Base-by-base conservation (phyloP, 2,329 filamentous ascomycete genomes). In the Tothia fuscella region DNA sequence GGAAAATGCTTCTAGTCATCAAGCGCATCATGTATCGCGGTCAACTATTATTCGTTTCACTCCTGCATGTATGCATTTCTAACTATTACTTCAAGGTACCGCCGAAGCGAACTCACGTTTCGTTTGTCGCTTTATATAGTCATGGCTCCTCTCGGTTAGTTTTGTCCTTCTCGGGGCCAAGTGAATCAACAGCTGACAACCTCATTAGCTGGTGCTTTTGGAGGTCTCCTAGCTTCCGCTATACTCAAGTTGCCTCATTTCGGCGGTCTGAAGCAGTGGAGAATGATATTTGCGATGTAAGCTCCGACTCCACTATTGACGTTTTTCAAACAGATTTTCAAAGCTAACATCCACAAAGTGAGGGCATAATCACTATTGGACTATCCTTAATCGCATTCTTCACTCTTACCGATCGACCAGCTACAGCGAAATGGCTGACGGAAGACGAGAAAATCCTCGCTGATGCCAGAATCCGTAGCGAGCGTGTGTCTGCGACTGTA, bases 141-240 rank as follows among this genome's bases (percentile, higher is more conserved):
- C 43, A 80, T 77, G 71, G 74, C 78, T 0, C 78, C 79, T 0
- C 63, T n/a, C n/a, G n/a, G n/a, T n/a, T n/a, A n/a, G n/a, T n/a
- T n/a, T n/a, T n/a, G n/a, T n/a, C n/a, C n/a, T n/a, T n/a, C n/a
- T n/a, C n/a, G n/a, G n/a, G n/a, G n/a, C n/a, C n/a, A n/a, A n/a
- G n/a, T n/a, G n/a, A n/a, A n/a, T n/a, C n/a, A n/a, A n/a, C n/a
- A n/a, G n/a, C n/a, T n/a, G n/a, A n/a, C n/a, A n/a, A n/a, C n/a
- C n/a, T n/a, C n/a, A n/a, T n/a, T 85, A 0, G 79, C 80, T 0
- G 80, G 80, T 3, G 79, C 79, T 0, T 84, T 84, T 48, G 80
- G 81, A 16, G 80, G 80, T 0, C 64, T 85, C 0, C 62, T 85
- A 0, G 66, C 66, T 2, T 66, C 60, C 4, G 79, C 63, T 2